phyloP scores from a whole-genome alignment of 148 eudicot genomes.

The Mesembryanthemum crystallinum region DNA sequence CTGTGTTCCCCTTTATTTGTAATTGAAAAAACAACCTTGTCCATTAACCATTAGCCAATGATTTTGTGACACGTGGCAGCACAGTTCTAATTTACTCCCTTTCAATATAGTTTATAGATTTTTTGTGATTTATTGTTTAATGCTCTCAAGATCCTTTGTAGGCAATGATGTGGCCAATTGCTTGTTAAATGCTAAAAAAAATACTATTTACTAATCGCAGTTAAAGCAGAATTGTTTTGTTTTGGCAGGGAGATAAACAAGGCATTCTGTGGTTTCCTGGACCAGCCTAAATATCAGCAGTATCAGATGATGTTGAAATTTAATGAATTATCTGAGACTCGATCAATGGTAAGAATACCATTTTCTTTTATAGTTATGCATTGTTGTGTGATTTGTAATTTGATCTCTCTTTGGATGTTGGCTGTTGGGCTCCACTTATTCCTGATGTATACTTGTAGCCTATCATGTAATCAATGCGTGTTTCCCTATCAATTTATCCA shows the following conservation, averaged over 20 bases:
- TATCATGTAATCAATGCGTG: neutral
- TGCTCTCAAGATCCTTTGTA: neutral
- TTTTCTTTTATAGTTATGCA: constrained; percentile 6
- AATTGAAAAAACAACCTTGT: no score
- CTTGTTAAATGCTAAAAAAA: neutral
- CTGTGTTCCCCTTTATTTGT: no score
- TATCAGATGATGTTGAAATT: constrained; percentile 34
- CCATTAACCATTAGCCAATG: no score
- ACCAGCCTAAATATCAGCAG: constrained; percentile 39
- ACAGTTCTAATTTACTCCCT: no score
- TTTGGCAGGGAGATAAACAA: constrained; percentile 82
- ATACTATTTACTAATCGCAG: constrained; percentile 1
- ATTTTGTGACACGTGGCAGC: no score
- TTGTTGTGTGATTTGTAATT: neutral
- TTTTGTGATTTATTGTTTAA: neutral
- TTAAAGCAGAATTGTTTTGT: neutral
- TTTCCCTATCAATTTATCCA: constrained; percentile 7
- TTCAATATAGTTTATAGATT: no score
- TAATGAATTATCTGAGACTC: constrained; percentile 14
- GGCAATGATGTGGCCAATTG: neutral
- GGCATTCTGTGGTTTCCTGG: constrained; percentile 87
- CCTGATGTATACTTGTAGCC: neutral
- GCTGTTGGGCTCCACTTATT: neutral
- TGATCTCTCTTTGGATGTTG: neutral
- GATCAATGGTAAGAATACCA: constrained; percentile 32